A percentile compares a stretch with the other conserved stretches of the same genome.
Evolutionary conservation across 768 basidiomycete genomes (phyloP).

Genomic region (Lepiota brunneoincarnata): DNA sequence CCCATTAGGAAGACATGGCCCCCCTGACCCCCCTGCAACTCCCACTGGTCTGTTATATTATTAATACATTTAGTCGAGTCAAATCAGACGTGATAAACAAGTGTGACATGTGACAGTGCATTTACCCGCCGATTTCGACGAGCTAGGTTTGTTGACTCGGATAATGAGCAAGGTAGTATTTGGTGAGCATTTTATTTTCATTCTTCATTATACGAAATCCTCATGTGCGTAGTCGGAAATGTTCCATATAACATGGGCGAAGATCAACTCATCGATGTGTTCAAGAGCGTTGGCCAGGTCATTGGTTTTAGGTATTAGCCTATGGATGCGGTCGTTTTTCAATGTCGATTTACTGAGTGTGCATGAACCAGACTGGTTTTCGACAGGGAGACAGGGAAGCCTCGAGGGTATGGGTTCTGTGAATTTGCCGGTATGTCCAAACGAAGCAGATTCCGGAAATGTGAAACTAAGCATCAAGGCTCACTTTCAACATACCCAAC

Average conservation of each 20-base stretch:
- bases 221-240: conserved; percentile 62
- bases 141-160: neutral
- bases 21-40: too few relatives aligned
- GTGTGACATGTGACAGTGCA: too few relatives aligned
- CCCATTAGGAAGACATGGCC: too few relatives aligned
- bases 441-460: conserved; percentile 25
- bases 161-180: conserved; percentile 65
- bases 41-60: too few relatives aligned
- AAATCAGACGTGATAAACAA: too few relatives aligned
- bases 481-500: conserved; percentile 38
- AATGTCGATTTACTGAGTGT: conserved; percentile 12
- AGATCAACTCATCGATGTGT: conserved; percentile 84
- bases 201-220: neutral
- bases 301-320: conserved; percentile 76
- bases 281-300: conserved; percentile 86
- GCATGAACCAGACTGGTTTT: conserved; percentile 65
- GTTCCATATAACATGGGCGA: conserved; percentile 90
- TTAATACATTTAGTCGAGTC: too few relatives aligned
- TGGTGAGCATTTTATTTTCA: conserved; percentile 38
- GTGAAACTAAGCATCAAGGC: conserved; percentile 20
- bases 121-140: too few relatives aligned
- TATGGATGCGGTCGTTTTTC: neutral
- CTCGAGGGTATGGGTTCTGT: conserved; percentile 91
- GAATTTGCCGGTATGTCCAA: conserved; percentile 79
- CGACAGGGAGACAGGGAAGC: conserved; percentile 92